phyloP scores from a whole-genome alignment of 1,284 basidiomycete genomes.

The Melanopsichium pennsylvanicum region DNA sequence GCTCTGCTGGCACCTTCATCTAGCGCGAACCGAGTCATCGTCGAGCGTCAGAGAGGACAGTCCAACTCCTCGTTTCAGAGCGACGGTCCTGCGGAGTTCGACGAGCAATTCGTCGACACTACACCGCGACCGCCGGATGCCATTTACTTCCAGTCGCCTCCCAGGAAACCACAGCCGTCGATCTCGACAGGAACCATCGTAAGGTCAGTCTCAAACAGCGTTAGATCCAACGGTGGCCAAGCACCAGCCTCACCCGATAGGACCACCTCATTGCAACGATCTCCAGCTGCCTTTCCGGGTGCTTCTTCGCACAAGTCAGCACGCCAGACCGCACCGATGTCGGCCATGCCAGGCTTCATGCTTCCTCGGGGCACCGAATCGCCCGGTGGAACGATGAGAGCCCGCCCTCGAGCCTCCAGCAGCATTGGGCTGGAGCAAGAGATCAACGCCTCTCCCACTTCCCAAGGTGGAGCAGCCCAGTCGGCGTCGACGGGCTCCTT shows the following conservation, averaged over 20 bases:
- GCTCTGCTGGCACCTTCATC: not conserved
- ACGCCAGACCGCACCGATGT: conserved; percentile 9
- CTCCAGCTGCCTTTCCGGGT: not conserved
- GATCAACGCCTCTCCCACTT: conserved; percentile 5
- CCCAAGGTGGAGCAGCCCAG: not conserved
- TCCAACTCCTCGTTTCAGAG: conserved; percentile 12
- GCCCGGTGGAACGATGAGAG: not conserved
- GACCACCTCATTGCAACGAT: conserved; percentile 34
- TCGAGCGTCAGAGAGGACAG: conserved; percentile 20
- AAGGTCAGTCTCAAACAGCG: not conserved
- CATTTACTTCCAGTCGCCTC: conserved; percentile 12
- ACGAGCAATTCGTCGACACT: conserved; percentile 11
- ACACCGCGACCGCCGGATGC: conserved; percentile 22
- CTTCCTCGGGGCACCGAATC: conserved; percentile 2
- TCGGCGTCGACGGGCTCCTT: conserved; percentile 27
- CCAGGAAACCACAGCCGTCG: conserved; percentile 1
- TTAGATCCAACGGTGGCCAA: conserved; percentile 2
- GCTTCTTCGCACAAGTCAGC: conserved; percentile 1
- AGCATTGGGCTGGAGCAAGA: conserved; percentile 46
- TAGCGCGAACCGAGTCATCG: conserved; percentile 23
- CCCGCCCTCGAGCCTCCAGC: conserved; percentile 14
- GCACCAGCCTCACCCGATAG: conserved; percentile 31
- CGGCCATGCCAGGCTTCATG: conserved; percentile 13
- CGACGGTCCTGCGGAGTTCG: conserved; percentile 10
- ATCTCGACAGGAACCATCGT: not conserved